Evolutionary conservation across 495 filamentous ascomycete genomes (phyloP).

Genomic region (Penicillium pulvis): DNA sequence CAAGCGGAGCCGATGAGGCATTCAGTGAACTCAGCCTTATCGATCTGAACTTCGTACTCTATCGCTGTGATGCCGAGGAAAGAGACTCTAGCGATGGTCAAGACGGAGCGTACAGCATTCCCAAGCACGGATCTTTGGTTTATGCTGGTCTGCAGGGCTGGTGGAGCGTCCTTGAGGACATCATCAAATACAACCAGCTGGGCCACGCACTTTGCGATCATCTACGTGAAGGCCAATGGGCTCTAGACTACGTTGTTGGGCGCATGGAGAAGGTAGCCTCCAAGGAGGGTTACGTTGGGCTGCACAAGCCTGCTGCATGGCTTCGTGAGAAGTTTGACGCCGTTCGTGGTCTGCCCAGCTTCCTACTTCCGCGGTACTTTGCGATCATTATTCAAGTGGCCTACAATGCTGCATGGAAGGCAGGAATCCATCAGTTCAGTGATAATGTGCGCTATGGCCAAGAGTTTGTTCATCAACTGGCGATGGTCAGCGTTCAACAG

Average conservation of each 20-base stretch:
- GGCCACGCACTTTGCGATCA: constrained; percentile 93
- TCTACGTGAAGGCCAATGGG: constrained; percentile 89
- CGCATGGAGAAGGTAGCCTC: constrained; percentile 73
- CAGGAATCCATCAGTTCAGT: constrained; percentile 75
- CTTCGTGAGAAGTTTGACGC: constrained; percentile 80
- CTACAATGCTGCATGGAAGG: constrained; percentile 79
- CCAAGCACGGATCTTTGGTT: constrained; percentile 77
- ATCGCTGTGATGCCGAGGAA: constrained; percentile 92
- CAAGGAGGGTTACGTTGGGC: constrained; percentile 56
- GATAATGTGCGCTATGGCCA: constrained; percentile 76
- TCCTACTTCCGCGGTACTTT: constrained; percentile 91
- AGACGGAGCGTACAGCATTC: constrained; percentile 87
- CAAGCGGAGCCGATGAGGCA: constrained; percentile 76
- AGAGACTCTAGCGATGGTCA: constrained; percentile 73
- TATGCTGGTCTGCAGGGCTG: constrained; percentile 98
- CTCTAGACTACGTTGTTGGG: constrained; percentile 83
- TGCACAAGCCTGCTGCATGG: constrained; percentile 73
- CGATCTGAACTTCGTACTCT: constrained; percentile 91
- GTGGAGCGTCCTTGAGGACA: constrained; percentile 89
- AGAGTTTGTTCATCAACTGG: constrained; percentile 79
- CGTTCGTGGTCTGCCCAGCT: constrained; percentile 80
- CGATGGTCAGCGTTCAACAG: constrained; percentile 87
- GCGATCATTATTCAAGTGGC: constrained; percentile 83
- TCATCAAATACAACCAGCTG: constrained; percentile 87
- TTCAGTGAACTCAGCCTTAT: constrained; percentile 71